Conservation (phyloP, 139 green algal species). For the Zygnema circumcarinatum region DNA sequence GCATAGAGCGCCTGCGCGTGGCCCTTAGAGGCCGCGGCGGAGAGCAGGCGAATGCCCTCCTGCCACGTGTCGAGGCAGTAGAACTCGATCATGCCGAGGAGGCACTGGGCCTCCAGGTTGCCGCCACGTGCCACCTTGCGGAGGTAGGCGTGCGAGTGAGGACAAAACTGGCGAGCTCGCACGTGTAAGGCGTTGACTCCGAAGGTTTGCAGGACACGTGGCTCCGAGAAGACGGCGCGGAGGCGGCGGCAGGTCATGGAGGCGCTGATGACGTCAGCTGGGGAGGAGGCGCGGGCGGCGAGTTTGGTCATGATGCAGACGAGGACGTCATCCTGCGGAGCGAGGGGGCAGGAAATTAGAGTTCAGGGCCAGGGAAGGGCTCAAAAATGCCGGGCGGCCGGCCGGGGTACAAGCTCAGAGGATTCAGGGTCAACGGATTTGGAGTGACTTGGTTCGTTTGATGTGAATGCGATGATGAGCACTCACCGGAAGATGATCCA, state of each 20-base stretch:
- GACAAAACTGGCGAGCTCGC: background rate
- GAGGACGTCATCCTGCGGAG: constrained; percentile 15
- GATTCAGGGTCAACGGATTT: background rate
- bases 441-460: background rate
- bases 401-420: background rate
- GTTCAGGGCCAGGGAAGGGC: background rate
- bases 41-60: constrained; percentile 33
- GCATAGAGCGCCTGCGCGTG: constrained; percentile 46
- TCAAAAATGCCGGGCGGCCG: too few relatives aligned
- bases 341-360: background rate
- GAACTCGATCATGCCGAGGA: constrained; percentile 53
- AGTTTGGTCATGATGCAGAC: background rate
- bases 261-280: background rate
- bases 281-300: background rate
- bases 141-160: constrained; percentile 14
- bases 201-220: background rate
- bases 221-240: background rate
- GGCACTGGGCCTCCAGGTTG: constrained; percentile 33
- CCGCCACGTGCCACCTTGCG: background rate
- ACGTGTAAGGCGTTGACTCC: background rate
- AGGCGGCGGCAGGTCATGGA: background rate
- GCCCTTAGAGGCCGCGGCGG: constrained; percentile 10
- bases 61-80: constrained; percentile 38
- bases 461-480: background rate
- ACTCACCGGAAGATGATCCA: too few relatives aligned